Evolutionary conservation across 805 yeast species (phyloP), one percentile per base, ranked within the genome.

Genomic region (Starmera dryadoides): DNA sequence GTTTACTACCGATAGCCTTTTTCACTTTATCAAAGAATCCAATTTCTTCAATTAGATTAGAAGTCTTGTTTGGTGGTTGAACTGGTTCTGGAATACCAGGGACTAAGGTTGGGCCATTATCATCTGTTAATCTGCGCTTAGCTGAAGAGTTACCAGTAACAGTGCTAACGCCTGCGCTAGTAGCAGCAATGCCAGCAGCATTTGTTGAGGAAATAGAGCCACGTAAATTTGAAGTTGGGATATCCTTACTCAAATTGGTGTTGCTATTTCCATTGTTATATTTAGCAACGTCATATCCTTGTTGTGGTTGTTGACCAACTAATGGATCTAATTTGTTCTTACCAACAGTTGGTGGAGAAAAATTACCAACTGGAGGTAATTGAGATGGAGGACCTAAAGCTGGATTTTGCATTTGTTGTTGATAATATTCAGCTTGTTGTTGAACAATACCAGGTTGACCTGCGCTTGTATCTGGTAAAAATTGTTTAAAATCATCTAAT

Each of bases 401-500:
- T 40, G 50, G 52, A 15, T 40, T 46, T 23, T 46, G 35, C 21
- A 37, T 22, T 14, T 32, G 38, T 19, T 42, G 52, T 11, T 41
- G 57, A 18, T 57, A 62, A 39, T 52, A 60, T 9, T 46, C 53
- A 28, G 41, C 42, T 21, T 44, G 50, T 16, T 42, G 44, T 28
- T 40, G 50, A n/a, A 48, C 48, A 15, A 46, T 47, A 18, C 47
- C 50, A 37, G 41, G 43, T 17, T 41, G 36, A 18, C 47, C 47
- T 25, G 52, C 43, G 29, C 62, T 63, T 6, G 62, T 48, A 53
- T 91, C 98, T 2, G 98, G 98, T 60, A 93, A 71, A 59, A 93
- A 93, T 59, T 88, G 89, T 59, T 89, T 88, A 64, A 93, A 93
- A 57, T 94, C 98, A 49, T 88, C 95, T 45, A 93, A 66, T 42